Evolutionary conservation across 371 early-diverging fungal genomes (phyloP), one percentile per base, ranked within the genome.

Genomic region (Mortierella sp.): DNA sequence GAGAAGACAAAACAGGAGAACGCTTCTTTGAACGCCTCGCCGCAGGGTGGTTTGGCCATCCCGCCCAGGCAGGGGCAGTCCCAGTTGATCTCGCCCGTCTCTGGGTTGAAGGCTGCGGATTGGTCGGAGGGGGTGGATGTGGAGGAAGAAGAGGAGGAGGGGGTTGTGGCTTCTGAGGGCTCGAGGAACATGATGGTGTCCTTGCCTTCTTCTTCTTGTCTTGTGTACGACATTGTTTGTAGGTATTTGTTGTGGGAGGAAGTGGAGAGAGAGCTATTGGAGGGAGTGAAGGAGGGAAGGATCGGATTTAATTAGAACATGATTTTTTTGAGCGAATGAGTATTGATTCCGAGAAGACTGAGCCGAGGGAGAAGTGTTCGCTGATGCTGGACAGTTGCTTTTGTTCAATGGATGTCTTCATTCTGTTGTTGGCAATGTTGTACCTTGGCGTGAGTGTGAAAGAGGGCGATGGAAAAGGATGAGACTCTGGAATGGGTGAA

Each of bases 51-150:
- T 29, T 94, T 90, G 39, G 97, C 96, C 98, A 98, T 98, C 55
- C 94, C 95, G 7, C 95, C 98, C 19, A 99, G 85, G 85, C 99
- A 98, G 24, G 98, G 98, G 82, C 97, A 97, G 88, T 98, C 99
- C 98, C 99, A 99, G 91, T 98, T 98, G 88, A 99, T 98, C 89
- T 99, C 98, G 70, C 97, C 98, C 6, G 96, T 96, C 74, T 91
- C 93, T 37, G 92, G 91, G 81, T 93, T 87, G 67, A 88, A 89
- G 22, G 92, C 92, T 45, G 90, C 13, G 19, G 88, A 70, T 61
- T 85, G 86, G 47, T 84, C 87, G 24, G 86, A 70, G 44, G 53
- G 22, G 10, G 52, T 64, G 48, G 79, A 74, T 13, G 79, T 63
- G 24, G 74, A 53, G 31, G 75, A 52, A 34, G 66, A 37, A 19